Base-by-base conservation (phyloP, 768 basidiomycete species). In the Pholiota molesta region DNA sequence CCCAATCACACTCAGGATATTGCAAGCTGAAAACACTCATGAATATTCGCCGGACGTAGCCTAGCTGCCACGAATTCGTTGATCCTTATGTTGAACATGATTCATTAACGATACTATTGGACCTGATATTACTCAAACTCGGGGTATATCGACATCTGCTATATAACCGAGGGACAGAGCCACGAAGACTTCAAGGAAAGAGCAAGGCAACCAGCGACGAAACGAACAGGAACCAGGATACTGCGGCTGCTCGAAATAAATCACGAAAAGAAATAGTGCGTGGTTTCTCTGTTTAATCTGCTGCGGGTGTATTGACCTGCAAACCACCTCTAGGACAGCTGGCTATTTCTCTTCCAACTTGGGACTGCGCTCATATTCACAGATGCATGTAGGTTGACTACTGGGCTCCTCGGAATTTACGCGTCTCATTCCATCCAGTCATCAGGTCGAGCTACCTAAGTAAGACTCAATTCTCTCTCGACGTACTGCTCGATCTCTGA, bases 71-170 rank as follows among this genome's bases (percentile, higher is more conserved):
- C 39, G 74, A 77, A 28, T 93, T 94, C 68, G 92, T 88, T 0
- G 94, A 95, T 74, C 91, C 91, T 60, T 95, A 94, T 66, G 91
- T 94, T 62, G 93, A 95, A 71, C 89, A 94, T 63, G 92, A 94
- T 71, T 76, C 80, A 0, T 75, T 94, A 62, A 89, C 86, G 1
- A 76, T 94, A 19, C 74, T 91, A 5, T 80, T 95, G 42, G 94
- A 95, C 75, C 81, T 95, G 1, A 89, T 95, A 55, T 80, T 95
- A 23, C 80, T 95, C 23, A 94, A 94, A 73, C 77, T 89, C 39
- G 92, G 85, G 13, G 93, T 94, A 3, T 94, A 90, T 69, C 81
- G 89, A 17, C 93, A 95, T 74, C 74, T 95, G 17, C 75, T 95
- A 31, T 95, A 90, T 68, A 95, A 95, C 69, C 80, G 91, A 52